These are phyloP conservation scores for Suhomyces terraborum DNA, from an alignment of 1,139 yeast species.

Conservation along the genomic window DNA sequence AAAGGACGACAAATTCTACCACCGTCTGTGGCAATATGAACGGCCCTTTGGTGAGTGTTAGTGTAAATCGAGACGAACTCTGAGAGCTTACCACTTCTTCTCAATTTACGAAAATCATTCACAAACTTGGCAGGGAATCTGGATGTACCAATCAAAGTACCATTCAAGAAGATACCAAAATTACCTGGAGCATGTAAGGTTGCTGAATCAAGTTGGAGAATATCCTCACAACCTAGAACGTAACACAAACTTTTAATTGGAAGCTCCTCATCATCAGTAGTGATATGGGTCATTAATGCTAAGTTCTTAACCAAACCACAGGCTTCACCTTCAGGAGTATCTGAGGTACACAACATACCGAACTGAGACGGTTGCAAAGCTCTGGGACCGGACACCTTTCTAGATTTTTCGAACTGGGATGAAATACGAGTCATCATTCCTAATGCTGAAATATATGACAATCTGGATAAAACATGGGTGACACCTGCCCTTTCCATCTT, in stretches of 20 bases:
- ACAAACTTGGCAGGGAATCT: slow-evolving; percentile 85
- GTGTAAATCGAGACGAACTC: slow-evolving; percentile 90
- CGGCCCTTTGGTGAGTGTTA: slow-evolving; percentile 86
- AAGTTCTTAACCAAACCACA: slow-evolving; percentile 97
- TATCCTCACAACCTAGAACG: slow-evolving; percentile 87
- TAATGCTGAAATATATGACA: slow-evolving; percentile 89
- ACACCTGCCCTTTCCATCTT: slow-evolving; percentile 99
- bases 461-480: slow-evolving; percentile 88
- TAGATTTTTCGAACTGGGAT: slow-evolving; percentile 94
- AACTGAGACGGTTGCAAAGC: slow-evolving; percentile 98
- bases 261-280: slow-evolving; percentile 95
- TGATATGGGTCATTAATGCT: slow-evolving; percentile 97
- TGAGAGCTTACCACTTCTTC: slow-evolving; percentile 85
- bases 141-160: slow-evolving; percentile 90
- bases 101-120: slow-evolving; percentile 68
- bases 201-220: slow-evolving; percentile 78
- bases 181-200: slow-evolving; percentile 75
- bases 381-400: slow-evolving; percentile 98
- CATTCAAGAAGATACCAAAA: slow-evolving; percentile 85
- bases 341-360: slow-evolving; percentile 98
- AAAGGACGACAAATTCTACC: slow-evolving; percentile 98
- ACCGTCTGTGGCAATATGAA: slow-evolving; percentile 98
- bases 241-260: slow-evolving; percentile 80
- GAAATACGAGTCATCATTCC: slow-evolving; percentile 99
- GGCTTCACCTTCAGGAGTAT: slow-evolving; percentile 99